Evolutionary conservation across 179 eudicot species (phyloP).

Genomic region (Vitellaria paradoxa): DNA sequence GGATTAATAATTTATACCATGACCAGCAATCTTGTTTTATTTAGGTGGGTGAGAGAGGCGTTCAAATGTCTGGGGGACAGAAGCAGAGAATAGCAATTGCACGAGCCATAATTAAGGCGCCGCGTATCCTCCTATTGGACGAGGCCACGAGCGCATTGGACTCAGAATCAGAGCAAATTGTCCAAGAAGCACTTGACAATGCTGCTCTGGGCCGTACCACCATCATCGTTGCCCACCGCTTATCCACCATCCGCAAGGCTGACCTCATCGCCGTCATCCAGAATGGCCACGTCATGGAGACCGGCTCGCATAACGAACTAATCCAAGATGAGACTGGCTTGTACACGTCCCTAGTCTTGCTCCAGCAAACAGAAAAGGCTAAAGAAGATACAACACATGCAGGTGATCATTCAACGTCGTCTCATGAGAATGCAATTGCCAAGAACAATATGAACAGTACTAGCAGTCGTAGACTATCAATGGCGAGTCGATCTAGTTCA

Average conservation of each 20-base stretch:
- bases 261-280: slow-evolving; percentile 50
- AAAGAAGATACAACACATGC: neutral
- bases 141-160: slow-evolving; percentile 72
- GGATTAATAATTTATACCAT: too few relatives aligned
- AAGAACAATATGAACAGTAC: slow-evolving; percentile 24
- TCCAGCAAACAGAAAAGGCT: slow-evolving; percentile 37
- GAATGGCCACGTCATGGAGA: slow-evolving; percentile 51
- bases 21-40: neutral
- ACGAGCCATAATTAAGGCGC: slow-evolving; percentile 55
- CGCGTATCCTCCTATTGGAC: slow-evolving; percentile 55
- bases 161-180: slow-evolving; percentile 59
- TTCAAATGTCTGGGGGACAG: slow-evolving; percentile 72
- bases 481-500: slow-evolving; percentile 56
- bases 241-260: slow-evolving; percentile 60
- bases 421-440: slow-evolving; percentile 16
- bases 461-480: slow-evolving; percentile 49
- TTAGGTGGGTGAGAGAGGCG: slow-evolving; percentile 67
- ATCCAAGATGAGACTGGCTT: slow-evolving; percentile 28
- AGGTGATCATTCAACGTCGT: neutral
- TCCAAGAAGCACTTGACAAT: slow-evolving; percentile 61
- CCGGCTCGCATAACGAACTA: slow-evolving; percentile 50
- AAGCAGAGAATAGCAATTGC: slow-evolving; percentile 71
- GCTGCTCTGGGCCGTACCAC: slow-evolving; percentile 61
- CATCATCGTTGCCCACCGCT: slow-evolving; percentile 63
- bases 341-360: slow-evolving; percentile 44